Evolutionary conservation across 2,329 filamentous ascomycete genomes (phyloP).

Genomic region (Beauveria varroae): DNA sequence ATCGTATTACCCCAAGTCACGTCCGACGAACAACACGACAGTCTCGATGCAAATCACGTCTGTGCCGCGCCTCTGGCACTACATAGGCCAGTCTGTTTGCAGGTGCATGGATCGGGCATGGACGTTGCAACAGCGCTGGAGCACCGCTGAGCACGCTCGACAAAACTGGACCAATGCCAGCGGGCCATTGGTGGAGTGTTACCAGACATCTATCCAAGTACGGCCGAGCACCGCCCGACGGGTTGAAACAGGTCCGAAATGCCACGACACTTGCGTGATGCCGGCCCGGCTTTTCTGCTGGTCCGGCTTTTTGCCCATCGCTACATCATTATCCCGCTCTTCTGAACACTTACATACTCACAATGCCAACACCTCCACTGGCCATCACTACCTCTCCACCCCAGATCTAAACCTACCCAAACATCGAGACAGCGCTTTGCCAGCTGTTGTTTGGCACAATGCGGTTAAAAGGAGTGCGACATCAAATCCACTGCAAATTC

Average conservation of each 20-base stretch:
- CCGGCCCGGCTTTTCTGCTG: background rate
- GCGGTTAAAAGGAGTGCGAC: constrained; percentile 32
- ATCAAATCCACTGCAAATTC: constrained; percentile 26
- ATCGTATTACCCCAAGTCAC: background rate
- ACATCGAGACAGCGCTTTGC: constrained; percentile 2
- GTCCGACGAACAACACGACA: background rate
- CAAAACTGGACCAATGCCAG: constrained; percentile 10
- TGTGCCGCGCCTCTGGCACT: background rate
- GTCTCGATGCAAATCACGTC: background rate
- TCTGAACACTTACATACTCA: background rate
- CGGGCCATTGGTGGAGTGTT: constrained; percentile 24
- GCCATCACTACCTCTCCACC: constrained; percentile 1
- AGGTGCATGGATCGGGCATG: background rate
- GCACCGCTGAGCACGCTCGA: background rate
- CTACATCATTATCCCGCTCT: background rate
- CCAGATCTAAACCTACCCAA: constrained; percentile 7
- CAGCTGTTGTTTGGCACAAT: constrained; percentile 20
- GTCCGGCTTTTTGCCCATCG: background rate
- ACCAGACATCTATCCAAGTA: constrained; percentile 26
- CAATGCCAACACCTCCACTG: background rate
- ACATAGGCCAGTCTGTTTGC: background rate
- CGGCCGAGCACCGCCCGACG: constrained; percentile 30
- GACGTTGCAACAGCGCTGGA: constrained; percentile 1
- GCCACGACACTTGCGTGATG: constrained; percentile 3
- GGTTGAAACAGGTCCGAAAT: constrained; percentile 22